Percentiles rank a stretch among this genome's conserved stretches.
These are phyloP conservation scores for Cystobasidium tubakii DNA, from an alignment of 768 basidiomycete genomes.

Conservation along the genomic window DNA sequence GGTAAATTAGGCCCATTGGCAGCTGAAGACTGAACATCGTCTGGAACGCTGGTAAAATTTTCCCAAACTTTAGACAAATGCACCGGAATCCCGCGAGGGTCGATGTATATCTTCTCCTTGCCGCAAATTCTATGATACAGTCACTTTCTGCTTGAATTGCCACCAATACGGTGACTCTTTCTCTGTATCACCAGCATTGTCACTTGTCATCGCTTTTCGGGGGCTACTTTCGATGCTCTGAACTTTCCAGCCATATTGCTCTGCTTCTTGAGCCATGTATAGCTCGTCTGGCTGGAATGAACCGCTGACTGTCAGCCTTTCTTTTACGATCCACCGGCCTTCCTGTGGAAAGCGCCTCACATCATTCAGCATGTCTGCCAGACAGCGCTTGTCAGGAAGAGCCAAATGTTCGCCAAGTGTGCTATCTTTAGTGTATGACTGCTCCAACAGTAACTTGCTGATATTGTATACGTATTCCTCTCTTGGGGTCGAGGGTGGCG, in stretches of 20 bases:
- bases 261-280: not conserved
- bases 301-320: not conserved
- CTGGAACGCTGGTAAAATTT: not conserved
- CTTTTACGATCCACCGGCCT: too few relatives aligned
- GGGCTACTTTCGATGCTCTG: not conserved
- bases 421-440: not conserved
- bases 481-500: not conserved
- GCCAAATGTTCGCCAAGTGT: not conserved
- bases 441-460: not conserved
- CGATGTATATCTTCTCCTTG: too few relatives aligned
- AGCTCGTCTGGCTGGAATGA: not conserved
- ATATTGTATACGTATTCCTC: slow-evolving; percentile 27
- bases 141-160: not conserved
- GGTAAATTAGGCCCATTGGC: not conserved
- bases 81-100: too few relatives aligned
- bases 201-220: too few relatives aligned
- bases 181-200: not conserved
- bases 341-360: not conserved
- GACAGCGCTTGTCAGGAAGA: slow-evolving; percentile 1
- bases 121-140: not conserved
- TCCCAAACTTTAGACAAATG: too few relatives aligned
- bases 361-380: slow-evolving; percentile 1
- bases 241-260: not conserved
- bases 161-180: not conserved
- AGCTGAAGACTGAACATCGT: not conserved